Evolutionary conservation across 495 filamentous ascomycete genomes (phyloP).

Genomic region (Aspergillus saccharolyticus): DNA sequence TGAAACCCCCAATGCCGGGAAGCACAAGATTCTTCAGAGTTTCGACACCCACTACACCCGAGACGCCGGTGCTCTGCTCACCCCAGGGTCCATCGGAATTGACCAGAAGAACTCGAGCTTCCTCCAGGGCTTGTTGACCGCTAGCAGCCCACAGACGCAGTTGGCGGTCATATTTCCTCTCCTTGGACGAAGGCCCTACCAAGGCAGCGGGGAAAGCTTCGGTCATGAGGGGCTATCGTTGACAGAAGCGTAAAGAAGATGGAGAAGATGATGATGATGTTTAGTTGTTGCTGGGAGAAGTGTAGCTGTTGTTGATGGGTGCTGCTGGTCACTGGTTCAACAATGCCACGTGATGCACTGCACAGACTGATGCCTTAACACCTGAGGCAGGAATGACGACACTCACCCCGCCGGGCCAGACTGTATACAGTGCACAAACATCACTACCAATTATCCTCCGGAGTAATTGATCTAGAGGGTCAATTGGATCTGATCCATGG

Average conservation of each 20-base stretch:
- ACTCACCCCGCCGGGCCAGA: constrained; percentile 4
- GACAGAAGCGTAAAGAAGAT: not conserved
- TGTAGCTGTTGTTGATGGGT: not conserved
- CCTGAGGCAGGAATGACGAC: constrained; percentile 3
- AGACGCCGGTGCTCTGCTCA: constrained; percentile 42
- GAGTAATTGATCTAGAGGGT: not conserved
- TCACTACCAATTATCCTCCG: not conserved
- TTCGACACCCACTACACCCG: constrained; percentile 82
- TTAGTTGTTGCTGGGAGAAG: too few relatives aligned
- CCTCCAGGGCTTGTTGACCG: constrained; percentile 85
- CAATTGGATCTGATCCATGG: constrained; percentile 13
- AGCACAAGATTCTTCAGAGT: constrained; percentile 94
- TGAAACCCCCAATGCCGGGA: constrained; percentile 90
- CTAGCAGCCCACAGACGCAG: constrained; percentile 91
- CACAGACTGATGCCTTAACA: not conserved
- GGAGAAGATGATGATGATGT: not conserved
- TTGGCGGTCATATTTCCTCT: constrained; percentile 94
- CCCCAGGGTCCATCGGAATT: constrained; percentile 56
- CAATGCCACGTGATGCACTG: not conserved
- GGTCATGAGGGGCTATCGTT: constrained; percentile 27
- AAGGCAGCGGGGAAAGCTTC: constrained; percentile 35
- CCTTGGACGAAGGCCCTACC: constrained; percentile 69
- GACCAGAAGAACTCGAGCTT: constrained; percentile 80
- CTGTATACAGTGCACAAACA: not conserved
- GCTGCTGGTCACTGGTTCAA: not conserved